Base-by-base conservation (phyloP, 306 rosid genomes). In the Prunus salicina region DNA sequence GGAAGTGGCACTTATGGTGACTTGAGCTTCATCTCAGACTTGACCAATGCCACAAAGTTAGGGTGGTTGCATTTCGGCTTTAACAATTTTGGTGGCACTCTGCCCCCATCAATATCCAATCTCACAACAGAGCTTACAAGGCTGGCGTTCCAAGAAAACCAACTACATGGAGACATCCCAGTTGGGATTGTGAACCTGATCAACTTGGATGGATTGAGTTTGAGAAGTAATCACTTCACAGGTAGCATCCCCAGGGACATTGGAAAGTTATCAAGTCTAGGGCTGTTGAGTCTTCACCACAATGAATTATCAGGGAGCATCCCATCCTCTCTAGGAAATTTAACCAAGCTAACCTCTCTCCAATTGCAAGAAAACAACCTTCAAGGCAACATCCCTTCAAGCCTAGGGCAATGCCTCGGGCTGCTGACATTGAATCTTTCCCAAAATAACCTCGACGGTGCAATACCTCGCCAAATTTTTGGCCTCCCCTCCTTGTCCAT, bases 281-380 rank as follows among this genome's bases (percentile, higher is more conserved):
- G 52, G 3, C n/a, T 0, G 10, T 9, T 75, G 27, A 0, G 0
- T 50, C 4, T 75, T 5, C 0, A 0, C 2, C 5, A 34, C 13
- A 75, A 75, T 5, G 3, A 14, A 3, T 19, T 75, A 7, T 75
- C 71, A 5, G 52, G 71, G 3, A 0, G 12, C 0, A 49, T 75
- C 2, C 78, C 78, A 63, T 18, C 78, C 47, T 62, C 71, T 14
- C 1, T 75, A 12, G 63, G 71, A 2, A 63, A 63, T 34, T 55
- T 63, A 38, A 64, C 71, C 20, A 4, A 4, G n/a, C 15, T 51
- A 16, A 14, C 0, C 6, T 0, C 0, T 0, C 56, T 51, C n/a
- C 20, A 51, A 51, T 51, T 51, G 56, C 56, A 51, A 14, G n/a
- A 0, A 14, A 15, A 16, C 15, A 51, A 51, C 15, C 56, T 51